Evolutionary conservation across 2,329 filamentous ascomycete species (phyloP).

Genomic region (Cercospora brassicicola): DNA sequence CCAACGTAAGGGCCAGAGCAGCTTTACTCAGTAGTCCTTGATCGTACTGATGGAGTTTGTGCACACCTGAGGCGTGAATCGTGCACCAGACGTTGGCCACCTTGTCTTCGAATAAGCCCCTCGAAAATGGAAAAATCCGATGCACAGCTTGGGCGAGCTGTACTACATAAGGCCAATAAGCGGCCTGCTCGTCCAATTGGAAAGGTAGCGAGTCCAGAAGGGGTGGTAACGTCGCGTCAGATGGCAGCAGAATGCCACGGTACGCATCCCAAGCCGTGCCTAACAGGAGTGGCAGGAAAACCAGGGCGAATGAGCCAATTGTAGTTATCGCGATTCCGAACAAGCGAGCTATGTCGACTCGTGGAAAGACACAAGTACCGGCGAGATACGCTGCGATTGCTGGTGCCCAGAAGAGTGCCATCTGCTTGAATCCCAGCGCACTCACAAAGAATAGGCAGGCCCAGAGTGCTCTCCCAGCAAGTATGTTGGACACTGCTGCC

Average conservation of each 20-base stretch:
- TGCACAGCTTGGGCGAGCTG: slow-evolving; percentile 82
- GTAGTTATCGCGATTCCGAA: slow-evolving; percentile 75
- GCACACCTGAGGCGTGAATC: slow-evolving; percentile 68
- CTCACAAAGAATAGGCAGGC: slow-evolving; percentile 89
- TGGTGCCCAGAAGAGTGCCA: slow-evolving; percentile 96
- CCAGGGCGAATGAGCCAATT: slow-evolving; percentile 66
- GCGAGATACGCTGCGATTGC: slow-evolving; percentile 88
- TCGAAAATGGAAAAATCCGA: slow-evolving; percentile 91
- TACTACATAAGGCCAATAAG: slow-evolving; percentile 72
- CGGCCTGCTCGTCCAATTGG: slow-evolving; percentile 60
- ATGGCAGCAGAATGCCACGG: slow-evolving; percentile 62
- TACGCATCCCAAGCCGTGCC: slow-evolving; percentile 70
- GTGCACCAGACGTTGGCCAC: slow-evolving; percentile 98
- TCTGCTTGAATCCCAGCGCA: slow-evolving; percentile 97
- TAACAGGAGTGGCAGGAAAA: slow-evolving; percentile 73
- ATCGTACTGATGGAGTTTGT: slow-evolving; percentile 80
- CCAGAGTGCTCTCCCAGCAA: slow-evolving; percentile 83
- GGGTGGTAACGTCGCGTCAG: slow-evolving; percentile 48
- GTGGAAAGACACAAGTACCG: slow-evolving; percentile 78
- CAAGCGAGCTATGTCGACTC: slow-evolving; percentile 66
- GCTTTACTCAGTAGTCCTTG: slow-evolving; percentile 70
- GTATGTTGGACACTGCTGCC: slow-evolving; percentile 82
- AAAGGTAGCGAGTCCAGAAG: slow-evolving; percentile 64
- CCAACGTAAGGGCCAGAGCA: slow-evolving; percentile 72
- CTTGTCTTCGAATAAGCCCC: slow-evolving; percentile 98